Base-by-base conservation (phyloP, 164 flowering plant species). In the Annona cherimola region DNA sequence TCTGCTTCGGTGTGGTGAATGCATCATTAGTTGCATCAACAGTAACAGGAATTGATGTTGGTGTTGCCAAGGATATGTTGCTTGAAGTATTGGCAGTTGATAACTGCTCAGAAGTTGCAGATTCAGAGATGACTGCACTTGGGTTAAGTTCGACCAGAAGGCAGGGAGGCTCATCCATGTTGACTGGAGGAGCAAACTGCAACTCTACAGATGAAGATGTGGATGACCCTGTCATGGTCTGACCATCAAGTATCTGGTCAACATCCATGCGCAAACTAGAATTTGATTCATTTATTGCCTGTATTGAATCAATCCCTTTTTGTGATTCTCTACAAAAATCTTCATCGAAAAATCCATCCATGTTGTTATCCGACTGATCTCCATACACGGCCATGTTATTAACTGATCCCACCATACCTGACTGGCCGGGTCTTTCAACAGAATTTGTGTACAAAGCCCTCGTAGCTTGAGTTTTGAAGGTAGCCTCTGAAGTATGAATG, bases 401-500 rank as follows among this genome's bases (percentile, higher is more conserved):
- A 20, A 67, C 42, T 8, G 71, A 71, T 70, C 81, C 76, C 50
- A 57, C 41, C 16, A 77, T 73, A 18, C 71, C 71, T 68, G 80
- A 73, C 68, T 73, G 73, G 54, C 72, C 79, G 44, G 61, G 50
- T 42, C 77, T 76, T 57, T 73, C 84, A 75, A 77, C 62, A 71
- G 78, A 78, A 68, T 68, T 65, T 43, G 81, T 70, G 54, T 57
- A 71, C 4, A 80, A 55, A 76, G 76, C 67, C 39, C 76, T 84
- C 9, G 76, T 59, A 66, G 89, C 82, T 63, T 84, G 80, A 72
- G 81, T 67, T 76, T 73, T 83, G 45, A 74, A 81, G 72, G 82
- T 79, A 74, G 73, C 67, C 71, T 80, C 76, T 0, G 63, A 78
- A 59, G 77, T 41, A 63, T 79, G 82, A 66, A 57, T 61, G 66